These are phyloP conservation scores for Physaria fendleri DNA, from an alignment of 345 rosid species.

Conservation along the genomic window DNA sequence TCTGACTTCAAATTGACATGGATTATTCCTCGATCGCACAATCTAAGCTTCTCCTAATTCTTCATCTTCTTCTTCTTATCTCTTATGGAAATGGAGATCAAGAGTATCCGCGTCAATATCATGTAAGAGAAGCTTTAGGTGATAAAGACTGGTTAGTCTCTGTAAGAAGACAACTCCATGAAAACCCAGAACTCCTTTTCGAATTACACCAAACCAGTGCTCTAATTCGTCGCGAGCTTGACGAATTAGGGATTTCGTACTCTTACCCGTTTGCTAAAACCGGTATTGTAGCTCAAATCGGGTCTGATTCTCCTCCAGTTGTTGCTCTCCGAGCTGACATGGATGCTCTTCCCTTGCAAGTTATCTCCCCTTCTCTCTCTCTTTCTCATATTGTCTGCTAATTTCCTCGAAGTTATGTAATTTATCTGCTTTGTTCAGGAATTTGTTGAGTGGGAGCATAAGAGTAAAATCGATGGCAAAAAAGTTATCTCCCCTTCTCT, in stretches of 20 bases:
- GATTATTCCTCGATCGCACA: background rate
- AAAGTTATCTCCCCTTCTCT: slow-evolving; percentile 6
- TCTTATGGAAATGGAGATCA: slow-evolving; percentile 17
- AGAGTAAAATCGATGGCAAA: slow-evolving; percentile 65
- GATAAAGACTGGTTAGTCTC: slow-evolving; percentile 59
- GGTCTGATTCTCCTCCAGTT: slow-evolving; percentile 60
- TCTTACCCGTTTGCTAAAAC: slow-evolving; percentile 61
- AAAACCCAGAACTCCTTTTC: slow-evolving; percentile 72
- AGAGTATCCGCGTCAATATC: slow-evolving; percentile 26
- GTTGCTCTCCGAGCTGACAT: slow-evolving; percentile 88
- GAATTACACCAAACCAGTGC: slow-evolving; percentile 70
- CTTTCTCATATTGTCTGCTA: background rate
- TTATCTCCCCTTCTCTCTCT: background rate
- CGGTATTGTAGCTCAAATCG: slow-evolving; percentile 66
- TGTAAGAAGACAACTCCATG: slow-evolving; percentile 69
- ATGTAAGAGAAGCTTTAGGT: slow-evolving; percentile 37
- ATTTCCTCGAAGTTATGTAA: background rate
- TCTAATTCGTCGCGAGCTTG: slow-evolving; percentile 59
- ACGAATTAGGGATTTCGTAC: slow-evolving; percentile 47
- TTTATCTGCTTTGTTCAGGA: slow-evolving; percentile 36
- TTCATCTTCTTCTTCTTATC: background rate
- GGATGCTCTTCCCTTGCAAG: slow-evolving; percentile 72
- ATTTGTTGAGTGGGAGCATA: slow-evolving; percentile 80
- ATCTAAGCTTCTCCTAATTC: background rate
- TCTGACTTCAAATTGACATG: background rate